Evolutionary conservation across 441 rosid species (phyloP), one percentile per base, ranked within the genome.

Genomic region (Francoa sonchifolia): DNA sequence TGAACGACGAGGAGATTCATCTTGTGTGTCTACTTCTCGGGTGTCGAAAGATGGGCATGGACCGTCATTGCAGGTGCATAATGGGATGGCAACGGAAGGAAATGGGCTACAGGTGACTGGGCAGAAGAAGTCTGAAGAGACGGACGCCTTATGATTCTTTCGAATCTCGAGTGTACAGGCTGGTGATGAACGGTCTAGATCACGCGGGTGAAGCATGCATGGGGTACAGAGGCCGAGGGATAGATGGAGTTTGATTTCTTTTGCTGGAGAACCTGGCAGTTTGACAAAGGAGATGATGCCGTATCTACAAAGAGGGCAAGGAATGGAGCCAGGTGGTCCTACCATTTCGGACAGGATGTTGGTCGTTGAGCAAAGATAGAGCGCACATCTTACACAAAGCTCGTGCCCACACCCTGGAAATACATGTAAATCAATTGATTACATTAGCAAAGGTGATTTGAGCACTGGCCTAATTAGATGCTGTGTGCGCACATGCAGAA

Each of bases 91-190:
- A 7, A 78, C 93, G 3, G 87, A 85, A 47, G 93, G 98, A 64
- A 90, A 90, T 3, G 93, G 98, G 50, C 82, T 82, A 57, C 96
- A 82, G 8, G 89, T 85, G 25, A 90, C 87, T 0, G 98, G 96
- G 62, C 98, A 90, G 44, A 77, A 72, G 42, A 71, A 56, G 22
- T 85, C 98, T 3, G 98, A 79, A 39, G 96, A 82, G 42, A 82
- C 82, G 5, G 94, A 76, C 32, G 79, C 66, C 19, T 71, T 72
- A 0, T 79, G 76, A 50, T 64, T 76, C 66, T 74, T 89, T 52
- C 71, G 63, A 12, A 72, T 61, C 39, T 69, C 88, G 3, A 81
- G 65, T 2, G 78, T 59, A 41, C 68, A 66, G 9, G 74, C 48
- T 4, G 83, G 76, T 50, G 90, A 73, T 26, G 67, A 72, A 39